Evolutionary conservation across 768 basidiomycete species (phyloP).

Genomic region (Boletus reticuloceps): DNA sequence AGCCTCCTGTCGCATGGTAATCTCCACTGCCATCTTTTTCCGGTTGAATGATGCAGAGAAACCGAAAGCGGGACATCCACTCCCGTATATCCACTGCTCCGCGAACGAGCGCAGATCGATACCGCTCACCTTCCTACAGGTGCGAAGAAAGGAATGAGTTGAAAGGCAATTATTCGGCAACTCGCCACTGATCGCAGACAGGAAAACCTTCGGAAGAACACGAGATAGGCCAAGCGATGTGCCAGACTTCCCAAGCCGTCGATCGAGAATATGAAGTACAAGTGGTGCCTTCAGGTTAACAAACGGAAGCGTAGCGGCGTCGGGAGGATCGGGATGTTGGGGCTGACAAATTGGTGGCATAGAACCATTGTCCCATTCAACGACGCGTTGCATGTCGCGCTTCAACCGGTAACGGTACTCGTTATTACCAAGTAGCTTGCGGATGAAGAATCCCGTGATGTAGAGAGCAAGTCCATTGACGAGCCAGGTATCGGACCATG

Average conservation of each 20-base stretch:
- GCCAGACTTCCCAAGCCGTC: conserved; percentile 90
- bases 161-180: conserved; percentile 81
- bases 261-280: conserved; percentile 94
- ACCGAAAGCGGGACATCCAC: conserved; percentile 89
- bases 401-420: conserved; percentile 94
- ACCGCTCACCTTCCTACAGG: conserved; percentile 90
- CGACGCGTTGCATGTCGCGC: conserved; percentile 93
- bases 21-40: conserved; percentile 98
- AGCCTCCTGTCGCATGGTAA: conserved; percentile 87
- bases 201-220: conserved; percentile 91
- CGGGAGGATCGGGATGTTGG: conserved; percentile 79
- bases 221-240: conserved; percentile 93
- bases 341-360: conserved; percentile 96
- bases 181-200: conserved; percentile 92
- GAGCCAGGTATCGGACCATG: conserved; percentile 96
- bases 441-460: conserved; percentile 83
- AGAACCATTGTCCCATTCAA: conserved; percentile 81
- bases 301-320: conserved; percentile 74
- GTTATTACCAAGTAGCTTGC: conserved; percentile 89
- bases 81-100: conserved; percentile 99
- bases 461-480: conserved; percentile 91
- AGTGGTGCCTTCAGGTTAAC: conserved; percentile 94
- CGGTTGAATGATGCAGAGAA: conserved; percentile 92
- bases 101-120: conserved; percentile 88
- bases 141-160: conserved; percentile 87